phyloP scores from a whole-genome alignment of 441 rosid species.

The Pelargonium myrrhifolium region DNA sequence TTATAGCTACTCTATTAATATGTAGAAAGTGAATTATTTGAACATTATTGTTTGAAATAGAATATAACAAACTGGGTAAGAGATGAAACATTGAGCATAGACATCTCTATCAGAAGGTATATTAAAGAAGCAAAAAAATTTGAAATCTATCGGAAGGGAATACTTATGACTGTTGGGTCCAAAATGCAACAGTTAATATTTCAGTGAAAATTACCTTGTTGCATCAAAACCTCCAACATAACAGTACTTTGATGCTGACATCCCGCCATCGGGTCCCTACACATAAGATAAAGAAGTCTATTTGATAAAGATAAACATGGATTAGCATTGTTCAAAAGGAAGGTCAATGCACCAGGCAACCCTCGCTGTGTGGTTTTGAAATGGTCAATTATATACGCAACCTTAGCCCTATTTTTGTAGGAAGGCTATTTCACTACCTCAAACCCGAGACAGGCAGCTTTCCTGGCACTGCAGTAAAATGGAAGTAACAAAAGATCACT shows the following conservation, averaged over 20 bases:
- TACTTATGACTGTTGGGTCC: background rate
- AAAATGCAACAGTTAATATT: background rate
- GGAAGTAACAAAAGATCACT: background rate
- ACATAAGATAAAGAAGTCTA: constrained; percentile 11
- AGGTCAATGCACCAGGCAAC: no score
- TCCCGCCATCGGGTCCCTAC: constrained; percentile 97
- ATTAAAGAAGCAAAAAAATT: background rate
- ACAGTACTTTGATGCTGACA: constrained; percentile 86
- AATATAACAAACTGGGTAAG: background rate
- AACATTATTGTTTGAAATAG: background rate
- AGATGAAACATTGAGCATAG: background rate
- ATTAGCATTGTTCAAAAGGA: constrained; percentile 3
- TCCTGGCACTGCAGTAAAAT: background rate
- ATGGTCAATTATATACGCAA: no score
- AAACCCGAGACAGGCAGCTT: no score
- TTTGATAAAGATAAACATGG: constrained; percentile 17
- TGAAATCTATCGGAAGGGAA: background rate
- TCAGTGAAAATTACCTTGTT: constrained; percentile 55
- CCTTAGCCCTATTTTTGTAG: no score
- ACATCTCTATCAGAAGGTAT: background rate
- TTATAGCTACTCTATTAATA: background rate
- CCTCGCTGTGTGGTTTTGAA: no score
- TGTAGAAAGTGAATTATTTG: background rate
- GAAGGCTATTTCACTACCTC: no score
- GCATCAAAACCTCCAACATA: constrained; percentile 98